Evolutionary conservation across 495 filamentous ascomycete species (phyloP), one percentile per base, ranked within the genome.

Genomic region (Tuber brumale): DNA sequence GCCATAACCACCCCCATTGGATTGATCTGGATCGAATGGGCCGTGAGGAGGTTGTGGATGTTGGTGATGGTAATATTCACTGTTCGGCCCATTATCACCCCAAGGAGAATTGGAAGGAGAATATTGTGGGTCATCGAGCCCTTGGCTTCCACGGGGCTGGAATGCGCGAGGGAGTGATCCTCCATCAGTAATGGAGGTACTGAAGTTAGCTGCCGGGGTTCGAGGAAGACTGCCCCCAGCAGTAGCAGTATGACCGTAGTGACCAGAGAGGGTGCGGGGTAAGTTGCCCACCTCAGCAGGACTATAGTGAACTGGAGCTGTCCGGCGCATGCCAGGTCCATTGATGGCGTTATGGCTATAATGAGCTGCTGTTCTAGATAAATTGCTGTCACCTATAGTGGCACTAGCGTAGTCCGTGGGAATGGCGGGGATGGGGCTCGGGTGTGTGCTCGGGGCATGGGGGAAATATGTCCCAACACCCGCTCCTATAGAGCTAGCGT

Each of bases 1-100:
- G 57, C 57, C 57, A 66, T 66, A 66, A 66, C 57, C 57, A 18
- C n/a, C 57, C 57, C 57, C 57, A 66, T 31, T 66, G 57, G 57
- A 27, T 31, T 66, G 57, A 66, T 66, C 57, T 1, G 57, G 57
- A 66, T 66, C 31, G 57, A 66, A 66, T n/a, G 57, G 57, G 57
- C 57, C 12, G 57, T 66, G 57, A 3, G 57, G 57, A 66, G 57
- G 57, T 6, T 31, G 57, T 16, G 57, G 57, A 66, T 66, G 57
- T 31, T 66, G 57, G 57, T 31, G 57, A 31, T 66, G 57, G 27
- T 66, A 66, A n/a, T 66, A 66, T 66, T 31, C 57, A 66, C 57
- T 66, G 12, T 66, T 66, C 27, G 57, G 27, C n/a, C 57, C 57
- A 66, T 31, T 66, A 31, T 66, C 57, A 31, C 27, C 14, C 57